Evolutionary conservation across 2,329 filamentous ascomycete species (phyloP).

Genomic region (Harringtonia lauricola): DNA sequence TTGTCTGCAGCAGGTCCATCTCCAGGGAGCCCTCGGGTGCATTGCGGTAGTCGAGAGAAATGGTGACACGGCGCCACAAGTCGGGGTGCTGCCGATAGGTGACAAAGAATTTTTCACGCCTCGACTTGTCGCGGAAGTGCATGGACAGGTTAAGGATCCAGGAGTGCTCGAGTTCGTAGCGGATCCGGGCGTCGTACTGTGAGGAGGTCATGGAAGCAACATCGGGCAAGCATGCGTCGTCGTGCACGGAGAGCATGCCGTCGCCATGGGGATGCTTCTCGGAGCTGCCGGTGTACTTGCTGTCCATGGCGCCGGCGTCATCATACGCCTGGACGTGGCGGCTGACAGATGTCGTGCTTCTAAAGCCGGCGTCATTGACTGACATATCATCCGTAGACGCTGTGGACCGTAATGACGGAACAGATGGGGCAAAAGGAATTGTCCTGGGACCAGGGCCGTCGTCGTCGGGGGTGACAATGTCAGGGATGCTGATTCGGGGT

Average conservation of each 20-base stretch:
- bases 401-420: background rate
- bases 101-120: constrained; percentile 94
- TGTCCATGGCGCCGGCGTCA: too few species aligned
- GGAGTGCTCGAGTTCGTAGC: constrained; percentile 70
- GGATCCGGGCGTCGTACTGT: constrained; percentile 53
- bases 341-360: too few species aligned
- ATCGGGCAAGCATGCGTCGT: constrained; percentile 21
- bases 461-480: constrained; percentile 29
- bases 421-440: background rate
- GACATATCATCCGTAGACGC: background rate
- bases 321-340: too few species aligned
- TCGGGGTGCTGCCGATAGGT: constrained; percentile 77
- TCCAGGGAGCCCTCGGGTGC: constrained; percentile 76
- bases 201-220: constrained; percentile 37
- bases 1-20: constrained; percentile 63
- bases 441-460: background rate
- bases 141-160: constrained; percentile 98
- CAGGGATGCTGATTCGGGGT: constrained; percentile 33
- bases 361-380: background rate
- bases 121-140: constrained; percentile 90
- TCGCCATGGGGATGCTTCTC: too few species aligned
- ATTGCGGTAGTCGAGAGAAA: constrained; percentile 85
- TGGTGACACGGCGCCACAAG: constrained; percentile 77
- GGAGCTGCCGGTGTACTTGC: too few species aligned
- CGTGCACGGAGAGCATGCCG: constrained; percentile 8